Base-by-base conservation (phyloP, 345 rosid genomes). In the Ailanthus altissimus region DNA sequence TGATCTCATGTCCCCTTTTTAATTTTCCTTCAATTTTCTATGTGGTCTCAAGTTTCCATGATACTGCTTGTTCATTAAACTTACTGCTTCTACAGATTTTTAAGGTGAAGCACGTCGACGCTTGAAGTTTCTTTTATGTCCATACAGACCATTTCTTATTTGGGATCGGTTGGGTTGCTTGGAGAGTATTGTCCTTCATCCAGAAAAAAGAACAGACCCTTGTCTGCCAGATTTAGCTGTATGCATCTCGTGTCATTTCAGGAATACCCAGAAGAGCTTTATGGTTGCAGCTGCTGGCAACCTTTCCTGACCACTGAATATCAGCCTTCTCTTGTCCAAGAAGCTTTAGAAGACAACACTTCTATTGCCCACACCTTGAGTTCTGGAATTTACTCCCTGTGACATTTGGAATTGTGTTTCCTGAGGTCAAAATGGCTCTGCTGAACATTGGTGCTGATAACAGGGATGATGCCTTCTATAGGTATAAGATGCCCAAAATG, bases 401-500 rank as follows among this genome's bases (percentile, higher is more conserved):
- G 50, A 64, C 26, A 38, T 73, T 12, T 26, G 36, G 36, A 47
- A 20, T 38, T 53, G 58, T 59, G 38, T 60, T 42, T 61, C 47
- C 14, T 40, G 50, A 50, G 62, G 14, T 68, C 81, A 84, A 81
- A 72, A 89, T 91, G 93, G 93, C 96, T 16, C 80, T 91, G 83
- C 88, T 84, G 58, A 91, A 91, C 80, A 90, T 91, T 75, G 93
- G 97, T 84, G 97, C 92, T 79, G 87, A 89, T 63, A 91, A 91
- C 83, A 88, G 91, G 0, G 93, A 86, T 74, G 93, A 91, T 87
- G 93, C 96, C 87, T 89, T 89, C 66, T 91, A 91, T 26, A 82
- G 95, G 89, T 91, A 91, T 78, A 91, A 89, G 86, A 91, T 89
- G 96, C 93, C 96, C 4, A 87, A 78, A 78, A 91, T 91, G 92